Conservation (phyloP, 78 protist genomes). For the Protostelium mycophagum region DNA sequence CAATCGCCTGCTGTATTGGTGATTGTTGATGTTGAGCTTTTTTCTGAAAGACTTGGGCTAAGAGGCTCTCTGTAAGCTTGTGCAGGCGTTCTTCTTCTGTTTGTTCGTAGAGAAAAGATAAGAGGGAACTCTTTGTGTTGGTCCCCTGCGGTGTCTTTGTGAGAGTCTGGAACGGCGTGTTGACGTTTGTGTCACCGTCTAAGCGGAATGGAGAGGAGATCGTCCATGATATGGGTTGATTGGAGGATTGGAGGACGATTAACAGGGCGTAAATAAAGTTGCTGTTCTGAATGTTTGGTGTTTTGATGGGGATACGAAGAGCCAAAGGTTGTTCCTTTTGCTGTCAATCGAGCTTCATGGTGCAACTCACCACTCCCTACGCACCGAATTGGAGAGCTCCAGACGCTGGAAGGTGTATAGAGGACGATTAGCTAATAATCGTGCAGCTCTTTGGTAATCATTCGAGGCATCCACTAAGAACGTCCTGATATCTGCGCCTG, state of each 20-base stretch:
- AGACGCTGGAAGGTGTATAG: neutral
- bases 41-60: neutral
- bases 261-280: neutral
- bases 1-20: no score
- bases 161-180: neutral
- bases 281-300: neutral
- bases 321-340: neutral
- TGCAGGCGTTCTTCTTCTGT: neutral
- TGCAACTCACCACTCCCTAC: neutral
- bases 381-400: no score
- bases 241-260: neutral
- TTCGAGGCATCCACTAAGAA: neutral
- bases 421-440: neutral
- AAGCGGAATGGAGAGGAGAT: neutral
- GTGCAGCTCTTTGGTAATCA: neutral
- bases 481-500: neutral
- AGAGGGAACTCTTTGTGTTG: neutral
- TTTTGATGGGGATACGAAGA: neutral
- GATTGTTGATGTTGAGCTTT: no score
- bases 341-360: neutral
- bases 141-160: neutral
- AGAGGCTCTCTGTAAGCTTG: neutral
- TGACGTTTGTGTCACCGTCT: neutral
- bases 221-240: neutral
- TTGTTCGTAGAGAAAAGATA: neutral